phyloP scores from a whole-genome alignment of 208 protist genomes.

The Trypanosoma brucei region DNA sequence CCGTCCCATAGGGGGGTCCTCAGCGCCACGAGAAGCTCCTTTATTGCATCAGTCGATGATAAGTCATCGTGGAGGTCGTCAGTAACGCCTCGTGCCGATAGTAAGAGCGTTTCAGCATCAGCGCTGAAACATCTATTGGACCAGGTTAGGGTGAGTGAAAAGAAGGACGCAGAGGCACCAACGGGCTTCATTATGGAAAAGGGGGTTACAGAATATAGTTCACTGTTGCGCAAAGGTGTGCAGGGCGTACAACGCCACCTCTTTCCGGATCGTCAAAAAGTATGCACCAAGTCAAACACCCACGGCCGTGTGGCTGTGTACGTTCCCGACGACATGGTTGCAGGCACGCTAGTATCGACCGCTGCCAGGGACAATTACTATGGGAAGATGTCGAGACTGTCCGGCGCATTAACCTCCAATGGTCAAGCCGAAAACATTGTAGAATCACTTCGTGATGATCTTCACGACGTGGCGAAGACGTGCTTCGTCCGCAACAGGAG shows the following conservation, averaged over 20 bases:
- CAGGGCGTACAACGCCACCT: neutral
- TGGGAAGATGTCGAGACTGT: slow-evolving; percentile 1
- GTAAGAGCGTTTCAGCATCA: neutral
- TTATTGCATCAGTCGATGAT: neutral
- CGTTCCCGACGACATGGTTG: slow-evolving; percentile 10
- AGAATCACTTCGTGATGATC: neutral
- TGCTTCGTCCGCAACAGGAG: neutral
- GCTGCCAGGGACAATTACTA: neutral
- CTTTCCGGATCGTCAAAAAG: neutral
- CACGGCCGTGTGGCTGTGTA: slow-evolving; percentile 9
- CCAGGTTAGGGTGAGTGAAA: neutral
- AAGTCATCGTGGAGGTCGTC: neutral
- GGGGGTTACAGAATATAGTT: neutral
- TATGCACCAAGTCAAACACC: slow-evolving; percentile 2
- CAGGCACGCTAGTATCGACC: neutral
- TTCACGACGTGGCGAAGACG: neutral
- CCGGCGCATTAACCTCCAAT: neutral
- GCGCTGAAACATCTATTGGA: neutral
- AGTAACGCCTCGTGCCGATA: neutral
- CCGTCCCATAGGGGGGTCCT: too few species aligned
- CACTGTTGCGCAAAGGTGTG: neutral
- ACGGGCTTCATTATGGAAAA: neutral
- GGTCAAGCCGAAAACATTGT: neutral
- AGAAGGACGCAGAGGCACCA: neutral
- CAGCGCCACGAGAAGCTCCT: neutral